phyloP scores from a whole-genome alignment of 2,329 filamentous ascomycete species.

The Pezicula rhizophila region DNA sequence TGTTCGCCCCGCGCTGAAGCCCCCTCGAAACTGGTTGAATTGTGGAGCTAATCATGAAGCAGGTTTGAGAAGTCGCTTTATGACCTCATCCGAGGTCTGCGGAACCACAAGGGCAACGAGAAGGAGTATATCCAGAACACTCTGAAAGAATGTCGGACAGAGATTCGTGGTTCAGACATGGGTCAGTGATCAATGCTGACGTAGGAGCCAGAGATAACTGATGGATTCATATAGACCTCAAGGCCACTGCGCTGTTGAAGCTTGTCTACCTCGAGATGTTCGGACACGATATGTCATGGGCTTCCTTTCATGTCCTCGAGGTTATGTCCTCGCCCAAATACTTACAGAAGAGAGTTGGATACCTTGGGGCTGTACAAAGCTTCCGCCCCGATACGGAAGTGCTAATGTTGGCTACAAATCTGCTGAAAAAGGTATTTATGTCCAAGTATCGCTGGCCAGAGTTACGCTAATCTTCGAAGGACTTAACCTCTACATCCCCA shows the following conservation, averaged over 20 bases:
- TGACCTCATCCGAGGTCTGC: conserved; percentile 93
- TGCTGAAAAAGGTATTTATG: conserved; percentile 74
- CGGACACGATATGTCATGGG: conserved; percentile 99
- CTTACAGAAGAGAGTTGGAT: conserved; percentile 90
- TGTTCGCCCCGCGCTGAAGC: not conserved
- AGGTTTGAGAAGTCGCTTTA: conserved; percentile 99
- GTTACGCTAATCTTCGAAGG: conserved; percentile 37
- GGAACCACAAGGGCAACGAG: conserved; percentile 92
- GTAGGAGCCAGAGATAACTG: conserved; percentile 4
- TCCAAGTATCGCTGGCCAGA: not conserved
- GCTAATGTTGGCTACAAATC: conserved; percentile 92
- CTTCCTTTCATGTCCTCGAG: conserved; percentile 94
- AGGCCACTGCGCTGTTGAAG: conserved; percentile 92
- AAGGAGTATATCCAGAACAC: conserved; percentile 91
- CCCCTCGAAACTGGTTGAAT: not conserved
- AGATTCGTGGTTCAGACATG: conserved; percentile 92
- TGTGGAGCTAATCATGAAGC: conserved; percentile 1
- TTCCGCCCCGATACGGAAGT: conserved; percentile 95
- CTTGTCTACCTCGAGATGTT: conserved; percentile 98
- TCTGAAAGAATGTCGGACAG: conserved; percentile 88
- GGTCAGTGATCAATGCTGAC: conserved; percentile 42
- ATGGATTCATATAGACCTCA: conserved; percentile 59
- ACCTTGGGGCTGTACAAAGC: conserved; percentile 91
- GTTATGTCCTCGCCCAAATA: conserved; percentile 98
- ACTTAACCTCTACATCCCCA: conserved; percentile 66